A percentile compares a stretch with the other conserved stretches of the same genome.
Conservation (phyloP, 2,329 filamentous ascomycete genomes). For the Aspergillus transmontanensis region DNA sequence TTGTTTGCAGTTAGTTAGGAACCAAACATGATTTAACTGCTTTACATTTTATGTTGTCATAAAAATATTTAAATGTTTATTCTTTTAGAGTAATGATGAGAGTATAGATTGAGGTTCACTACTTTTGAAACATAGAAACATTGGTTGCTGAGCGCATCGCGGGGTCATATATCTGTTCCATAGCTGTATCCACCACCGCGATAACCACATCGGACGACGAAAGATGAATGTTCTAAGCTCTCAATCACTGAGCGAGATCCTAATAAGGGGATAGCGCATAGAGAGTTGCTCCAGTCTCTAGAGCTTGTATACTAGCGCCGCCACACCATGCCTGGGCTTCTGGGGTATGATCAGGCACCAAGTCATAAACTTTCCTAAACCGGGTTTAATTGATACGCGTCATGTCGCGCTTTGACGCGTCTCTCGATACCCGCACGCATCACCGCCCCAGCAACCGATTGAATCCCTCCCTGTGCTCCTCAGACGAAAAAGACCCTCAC, state of each 20-base stretch:
- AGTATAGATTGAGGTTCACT: background rate
- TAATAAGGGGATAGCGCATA: background rate
- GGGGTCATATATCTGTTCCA: background rate
- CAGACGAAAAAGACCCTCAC: slow-evolving; percentile 17
- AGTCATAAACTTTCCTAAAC: slow-evolving; percentile 24
- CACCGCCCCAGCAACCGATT: slow-evolving; percentile 1
- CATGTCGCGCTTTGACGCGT: slow-evolving; percentile 20
- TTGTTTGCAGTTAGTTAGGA: slow-evolving; percentile 24
- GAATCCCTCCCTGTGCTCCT: slow-evolving; percentile 11
- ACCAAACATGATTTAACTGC: background rate
- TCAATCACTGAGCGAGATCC: background rate
- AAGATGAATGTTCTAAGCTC: background rate
- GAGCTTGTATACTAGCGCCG: background rate
- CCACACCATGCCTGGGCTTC: background rate
- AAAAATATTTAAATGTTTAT: background rate
- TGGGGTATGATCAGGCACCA: background rate
- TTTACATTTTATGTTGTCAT: background rate
- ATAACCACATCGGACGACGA: background rate
- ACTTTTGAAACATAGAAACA: background rate
- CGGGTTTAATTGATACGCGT: slow-evolving; percentile 39
- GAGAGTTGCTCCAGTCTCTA: background rate
- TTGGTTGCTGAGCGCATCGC: background rate
- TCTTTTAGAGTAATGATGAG: background rate
- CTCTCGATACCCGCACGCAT: slow-evolving; percentile 8
- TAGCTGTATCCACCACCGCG: background rate